phyloP scores from a whole-genome alignment of 2,329 filamentous ascomycete genomes.

The Aspergillus transmontanensis region DNA sequence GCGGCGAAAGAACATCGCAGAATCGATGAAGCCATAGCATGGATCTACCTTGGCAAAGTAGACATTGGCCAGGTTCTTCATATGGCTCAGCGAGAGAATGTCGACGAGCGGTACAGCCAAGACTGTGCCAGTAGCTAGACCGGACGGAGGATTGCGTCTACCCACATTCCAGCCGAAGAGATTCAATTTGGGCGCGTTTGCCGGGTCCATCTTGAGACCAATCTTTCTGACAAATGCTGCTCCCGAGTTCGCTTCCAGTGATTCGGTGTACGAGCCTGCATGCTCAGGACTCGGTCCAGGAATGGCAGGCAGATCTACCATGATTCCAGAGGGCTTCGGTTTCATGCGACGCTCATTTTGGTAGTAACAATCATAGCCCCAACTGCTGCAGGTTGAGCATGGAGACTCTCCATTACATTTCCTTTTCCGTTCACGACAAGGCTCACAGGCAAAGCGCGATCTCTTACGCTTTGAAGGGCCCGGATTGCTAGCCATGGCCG shows the following conservation, averaged over 20 bases:
- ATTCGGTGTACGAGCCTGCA: background rate
- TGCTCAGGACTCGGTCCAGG: background rate
- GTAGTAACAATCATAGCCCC: background rate
- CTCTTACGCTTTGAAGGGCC: background rate
- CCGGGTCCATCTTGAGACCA: slow-evolving; percentile 55
- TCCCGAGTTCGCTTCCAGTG: slow-evolving; percentile 57
- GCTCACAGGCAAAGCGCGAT: background rate
- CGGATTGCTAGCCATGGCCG: background rate
- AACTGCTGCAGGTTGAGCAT: background rate
- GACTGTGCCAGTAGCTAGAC: slow-evolving; percentile 4
- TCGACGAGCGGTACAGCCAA: slow-evolving; percentile 48
- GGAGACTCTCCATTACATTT: background rate
- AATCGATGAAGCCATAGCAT: slow-evolving; percentile 54
- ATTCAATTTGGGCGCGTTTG: slow-evolving; percentile 54
- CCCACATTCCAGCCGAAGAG: slow-evolving; percentile 59
- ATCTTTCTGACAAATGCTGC: slow-evolving; percentile 57
- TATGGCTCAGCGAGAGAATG: slow-evolving; percentile 50
- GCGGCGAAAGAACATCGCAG: slow-evolving; percentile 20
- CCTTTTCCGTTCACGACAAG: background rate
- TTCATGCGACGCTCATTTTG: background rate
- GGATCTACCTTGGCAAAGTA: slow-evolving; percentile 57
- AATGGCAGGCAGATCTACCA: background rate
- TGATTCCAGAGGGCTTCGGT: background rate
- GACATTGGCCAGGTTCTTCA: slow-evolving; percentile 46
- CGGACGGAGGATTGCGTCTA: slow-evolving; percentile 25